These are phyloP conservation scores for Solidago caesia DNA, from an alignment of 129 eudicot species.

Conservation along the genomic window DNA sequence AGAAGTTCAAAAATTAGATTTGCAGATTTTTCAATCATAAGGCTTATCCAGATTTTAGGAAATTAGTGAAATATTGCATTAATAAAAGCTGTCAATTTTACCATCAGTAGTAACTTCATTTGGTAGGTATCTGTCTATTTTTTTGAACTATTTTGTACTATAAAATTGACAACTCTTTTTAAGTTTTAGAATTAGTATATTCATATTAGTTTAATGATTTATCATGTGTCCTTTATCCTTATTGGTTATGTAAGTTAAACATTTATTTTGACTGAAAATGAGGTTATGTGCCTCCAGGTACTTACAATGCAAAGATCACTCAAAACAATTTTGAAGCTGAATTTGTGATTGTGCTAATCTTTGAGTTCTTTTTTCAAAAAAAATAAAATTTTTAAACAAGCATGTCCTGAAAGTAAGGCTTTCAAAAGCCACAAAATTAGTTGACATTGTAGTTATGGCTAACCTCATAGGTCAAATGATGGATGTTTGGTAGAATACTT, in stretches of 20 bases:
- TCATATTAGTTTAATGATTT: not conserved
- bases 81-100: too few species aligned
- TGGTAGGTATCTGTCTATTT: too few species aligned
- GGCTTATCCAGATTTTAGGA: slow-evolving; percentile 87
- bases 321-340: slow-evolving; percentile 78
- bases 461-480: too few species aligned
- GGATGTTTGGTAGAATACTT: too few species aligned
- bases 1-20: slow-evolving; percentile 83
- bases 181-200: not conserved
- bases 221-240: not conserved
- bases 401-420: too few species aligned
- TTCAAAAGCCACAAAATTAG: too few species aligned
- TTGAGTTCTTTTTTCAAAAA: not conserved
- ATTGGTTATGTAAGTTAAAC: not conserved
- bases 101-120: too few species aligned
- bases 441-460: too few species aligned
- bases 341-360: slow-evolving; percentile 57
- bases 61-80: slow-evolving; percentile 2
- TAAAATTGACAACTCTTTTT: too few species aligned
- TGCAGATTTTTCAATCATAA: slow-evolving; percentile 76
- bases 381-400: too few species aligned
- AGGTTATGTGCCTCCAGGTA: not conserved
- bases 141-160: too few species aligned
- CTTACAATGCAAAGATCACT: slow-evolving; percentile 30
- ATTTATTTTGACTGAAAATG: not conserved